A percentile compares a stretch with the other conserved stretches of the same genome.
Evolutionary conservation across 257 asterid species (phyloP).

Genomic region (Capsicum rhomboideum): DNA sequence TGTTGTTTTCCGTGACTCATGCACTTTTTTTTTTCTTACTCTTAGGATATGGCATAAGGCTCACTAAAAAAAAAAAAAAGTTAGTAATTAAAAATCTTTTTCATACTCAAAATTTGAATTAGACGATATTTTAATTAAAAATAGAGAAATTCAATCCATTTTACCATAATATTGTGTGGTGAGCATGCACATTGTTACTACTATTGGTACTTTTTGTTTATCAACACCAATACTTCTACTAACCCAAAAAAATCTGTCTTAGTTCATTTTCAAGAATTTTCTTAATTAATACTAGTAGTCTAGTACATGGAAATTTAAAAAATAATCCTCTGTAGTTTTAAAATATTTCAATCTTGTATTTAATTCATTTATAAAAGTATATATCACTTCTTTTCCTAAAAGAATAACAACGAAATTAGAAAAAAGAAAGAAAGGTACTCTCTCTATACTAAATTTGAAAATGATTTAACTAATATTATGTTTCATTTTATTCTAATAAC

Average conservation of each 20-base stretch:
- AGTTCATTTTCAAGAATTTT: background rate
- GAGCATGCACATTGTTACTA: background rate
- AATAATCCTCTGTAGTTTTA: background rate
- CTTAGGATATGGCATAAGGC: too few species aligned
- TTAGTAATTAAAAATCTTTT: too few species aligned
- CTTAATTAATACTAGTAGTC: background rate
- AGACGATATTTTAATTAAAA: too few species aligned
- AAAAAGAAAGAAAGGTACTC: background rate
- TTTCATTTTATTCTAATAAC: too few species aligned
- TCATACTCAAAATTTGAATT: too few species aligned
- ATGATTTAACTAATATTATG: too few species aligned
- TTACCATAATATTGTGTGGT: background rate
- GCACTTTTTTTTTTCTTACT: background rate
- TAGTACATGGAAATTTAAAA: background rate
- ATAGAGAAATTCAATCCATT: background rate
- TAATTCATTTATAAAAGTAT: background rate
- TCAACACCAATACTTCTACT: background rate
- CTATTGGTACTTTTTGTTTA: background rate
- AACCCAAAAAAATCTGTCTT: background rate
- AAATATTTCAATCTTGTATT: background rate
- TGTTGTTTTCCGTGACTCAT: background rate
- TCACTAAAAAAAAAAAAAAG: too few species aligned
- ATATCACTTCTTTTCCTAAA: background rate
- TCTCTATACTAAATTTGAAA: too few species aligned
- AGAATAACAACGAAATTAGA: background rate